Conservation (phyloP, 2,329 filamentous ascomycete genomes). For the Penicillium carneum region DNA sequence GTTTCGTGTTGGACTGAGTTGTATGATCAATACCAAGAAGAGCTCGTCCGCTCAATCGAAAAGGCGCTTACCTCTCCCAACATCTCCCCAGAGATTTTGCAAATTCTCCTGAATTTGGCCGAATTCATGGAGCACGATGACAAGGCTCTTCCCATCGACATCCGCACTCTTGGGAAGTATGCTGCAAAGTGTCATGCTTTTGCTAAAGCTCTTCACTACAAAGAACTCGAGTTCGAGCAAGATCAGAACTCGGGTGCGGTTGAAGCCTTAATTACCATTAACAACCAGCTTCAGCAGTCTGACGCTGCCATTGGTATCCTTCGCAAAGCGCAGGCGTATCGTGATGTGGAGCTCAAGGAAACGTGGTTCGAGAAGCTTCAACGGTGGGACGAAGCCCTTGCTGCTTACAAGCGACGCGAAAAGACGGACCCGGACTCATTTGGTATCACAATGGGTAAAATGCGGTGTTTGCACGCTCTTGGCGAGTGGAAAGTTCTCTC, state of each 20-base stretch:
- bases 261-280: constrained; percentile 97
- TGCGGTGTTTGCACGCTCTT: constrained; percentile 95
- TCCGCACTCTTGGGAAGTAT: constrained; percentile 89
- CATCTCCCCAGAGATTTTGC: constrained; percentile 92
- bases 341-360: constrained; percentile 93
- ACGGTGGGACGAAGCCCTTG: constrained; percentile 94
- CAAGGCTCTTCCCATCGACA: constrained; percentile 96
- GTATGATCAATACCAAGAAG: constrained; percentile 95
- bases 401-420: constrained; percentile 89
- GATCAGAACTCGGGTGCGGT: constrained; percentile 95
- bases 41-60: constrained; percentile 93
- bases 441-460: constrained; percentile 98
- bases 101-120: constrained; percentile 90
- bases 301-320: constrained; percentile 98
- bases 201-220: constrained; percentile 97
- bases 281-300: constrained; percentile 97
- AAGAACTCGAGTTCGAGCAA: constrained; percentile 96
- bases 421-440: constrained; percentile 77
- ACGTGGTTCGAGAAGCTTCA: constrained; percentile 99
- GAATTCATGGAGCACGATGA: constrained; percentile 99
- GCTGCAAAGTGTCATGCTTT: constrained; percentile 97
- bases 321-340: constrained; percentile 92
- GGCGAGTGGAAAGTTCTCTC: constrained; percentile 97
- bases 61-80: constrained; percentile 93
- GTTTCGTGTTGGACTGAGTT: constrained; percentile 98